Conservation (phyloP, 306 rosid genomes). For the Begonia fuchsioides region DNA sequence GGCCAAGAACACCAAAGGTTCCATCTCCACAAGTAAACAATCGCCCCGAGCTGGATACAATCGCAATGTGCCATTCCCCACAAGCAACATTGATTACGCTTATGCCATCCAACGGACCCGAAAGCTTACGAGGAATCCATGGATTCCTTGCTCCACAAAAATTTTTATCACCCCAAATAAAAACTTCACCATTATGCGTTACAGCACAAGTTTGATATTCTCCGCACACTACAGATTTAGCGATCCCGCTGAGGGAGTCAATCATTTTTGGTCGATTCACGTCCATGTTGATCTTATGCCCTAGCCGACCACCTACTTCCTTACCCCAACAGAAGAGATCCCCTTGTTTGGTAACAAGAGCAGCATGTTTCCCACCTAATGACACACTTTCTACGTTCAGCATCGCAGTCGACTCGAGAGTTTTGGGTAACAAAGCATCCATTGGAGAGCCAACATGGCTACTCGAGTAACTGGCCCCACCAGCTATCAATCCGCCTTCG, state of each 20-base stretch:
- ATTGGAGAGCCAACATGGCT: constrained; percentile 13
- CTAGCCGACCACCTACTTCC: constrained; percentile 56
- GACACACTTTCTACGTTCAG: constrained; percentile 52
- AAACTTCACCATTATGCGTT: constrained; percentile 52
- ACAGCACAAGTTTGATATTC: constrained; percentile 75
- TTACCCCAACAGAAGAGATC: constrained; percentile 87
- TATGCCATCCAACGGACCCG: constrained; percentile 42
- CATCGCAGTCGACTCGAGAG: constrained; percentile 52
- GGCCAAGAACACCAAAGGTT: constrained; percentile 79
- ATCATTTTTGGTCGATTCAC: constrained; percentile 49
- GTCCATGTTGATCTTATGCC: constrained; percentile 51
- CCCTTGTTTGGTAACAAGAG: constrained; percentile 64
- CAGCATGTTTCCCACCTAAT: constrained; percentile 74
- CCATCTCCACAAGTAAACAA: constrained; percentile 81
- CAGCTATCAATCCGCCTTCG: constrained; percentile 30
- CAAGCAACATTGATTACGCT: constrained; percentile 40
- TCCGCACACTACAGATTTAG: constrained; percentile 44
- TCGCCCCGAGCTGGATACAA: constrained; percentile 49
- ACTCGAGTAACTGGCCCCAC: constrained; percentile 23
- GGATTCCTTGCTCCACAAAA: constrained; percentile 29
- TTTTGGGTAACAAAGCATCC: constrained; percentile 52
- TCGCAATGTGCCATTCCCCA: constrained; percentile 85
- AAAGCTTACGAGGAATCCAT: constrained; percentile 58
- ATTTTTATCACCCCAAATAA: constrained; percentile 58
- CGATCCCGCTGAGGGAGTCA: constrained; percentile 41